These are phyloP conservation scores for Dorcoceras hygrometricum DNA, from an alignment of 257 asterid genomes.

Conservation along the genomic window DNA sequence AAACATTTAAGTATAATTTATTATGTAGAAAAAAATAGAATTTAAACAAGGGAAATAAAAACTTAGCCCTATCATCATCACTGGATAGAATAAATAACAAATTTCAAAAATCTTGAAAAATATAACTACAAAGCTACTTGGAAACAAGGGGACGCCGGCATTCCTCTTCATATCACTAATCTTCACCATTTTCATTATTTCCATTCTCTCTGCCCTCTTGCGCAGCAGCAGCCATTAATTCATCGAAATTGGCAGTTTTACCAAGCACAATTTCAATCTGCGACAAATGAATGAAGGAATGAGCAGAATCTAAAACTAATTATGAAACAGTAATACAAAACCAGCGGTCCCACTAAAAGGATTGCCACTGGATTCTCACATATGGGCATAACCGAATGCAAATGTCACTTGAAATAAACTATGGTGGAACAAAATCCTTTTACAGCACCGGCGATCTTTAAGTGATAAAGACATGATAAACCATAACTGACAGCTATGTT, in stretches of 20 bases:
- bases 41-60: neutral
- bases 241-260: slow-evolving; percentile 69
- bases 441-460: neutral
- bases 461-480: neutral
- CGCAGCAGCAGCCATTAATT: slow-evolving; percentile 52
- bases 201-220: slow-evolving; percentile 45
- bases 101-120: neutral
- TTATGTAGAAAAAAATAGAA: too few species aligned
- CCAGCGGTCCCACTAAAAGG: neutral
- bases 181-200: slow-evolving; percentile 38
- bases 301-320: neutral
- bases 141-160: neutral
- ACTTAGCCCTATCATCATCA: neutral
- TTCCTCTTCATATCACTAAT: slow-evolving; percentile 25
- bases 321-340: neutral
- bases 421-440: too few species aligned
- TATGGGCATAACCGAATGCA: neutral
- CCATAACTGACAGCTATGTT: neutral
- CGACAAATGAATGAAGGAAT: neutral
- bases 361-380: neutral
- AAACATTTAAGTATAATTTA: too few species aligned
- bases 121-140: neutral
- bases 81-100: neutral
- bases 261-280: slow-evolving; percentile 78
- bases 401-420: neutral